These are phyloP conservation scores for Abrus pulchellus DNA, from an alignment of 306 rosid genomes.

Conservation along the genomic window DNA sequence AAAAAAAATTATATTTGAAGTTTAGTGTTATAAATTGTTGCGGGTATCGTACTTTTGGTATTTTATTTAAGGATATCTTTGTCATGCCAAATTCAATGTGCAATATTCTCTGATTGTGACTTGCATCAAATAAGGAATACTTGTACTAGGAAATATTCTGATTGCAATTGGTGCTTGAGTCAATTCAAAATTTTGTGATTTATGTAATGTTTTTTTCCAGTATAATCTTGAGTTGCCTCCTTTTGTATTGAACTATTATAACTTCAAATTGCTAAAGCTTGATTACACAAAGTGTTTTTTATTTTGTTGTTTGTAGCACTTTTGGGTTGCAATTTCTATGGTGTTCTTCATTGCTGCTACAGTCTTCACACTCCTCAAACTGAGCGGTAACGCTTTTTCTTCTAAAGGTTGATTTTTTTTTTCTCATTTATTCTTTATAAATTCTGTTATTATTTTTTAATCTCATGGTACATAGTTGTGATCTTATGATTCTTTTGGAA, in stretches of 20 bases:
- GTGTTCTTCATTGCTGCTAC: slow-evolving; percentile 97
- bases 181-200: slow-evolving; percentile 30
- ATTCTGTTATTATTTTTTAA: neutral
- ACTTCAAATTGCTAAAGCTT: slow-evolving; percentile 27
- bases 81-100: slow-evolving; percentile 2
- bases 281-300: slow-evolving; percentile 44
- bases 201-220: neutral
- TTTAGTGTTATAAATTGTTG: slow-evolving; percentile 12
- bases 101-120: neutral
- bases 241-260: slow-evolving; percentile 27
- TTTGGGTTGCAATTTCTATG: slow-evolving; percentile 99
- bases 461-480: slow-evolving; percentile 26
- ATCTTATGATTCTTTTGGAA: slow-evolving; percentile 37
- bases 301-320: slow-evolving; percentile 72
- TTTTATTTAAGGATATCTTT: neutral
- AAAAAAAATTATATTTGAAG: neutral
- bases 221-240: slow-evolving; percentile 32
- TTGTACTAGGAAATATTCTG: neutral
- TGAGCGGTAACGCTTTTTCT: slow-evolving; percentile 67
- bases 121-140: neutral
- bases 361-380: slow-evolving; percentile 86
- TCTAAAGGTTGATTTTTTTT: slow-evolving; percentile 25
- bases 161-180: slow-evolving; percentile 40
- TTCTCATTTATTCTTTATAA: slow-evolving; percentile 11
- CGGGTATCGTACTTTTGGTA: neutral